A percentile compares a stretch with the other conserved stretches of the same genome.
Evolutionary conservation across 208 protist species (phyloP).

Genomic region (Acanthamoeba pearcei): DNA sequence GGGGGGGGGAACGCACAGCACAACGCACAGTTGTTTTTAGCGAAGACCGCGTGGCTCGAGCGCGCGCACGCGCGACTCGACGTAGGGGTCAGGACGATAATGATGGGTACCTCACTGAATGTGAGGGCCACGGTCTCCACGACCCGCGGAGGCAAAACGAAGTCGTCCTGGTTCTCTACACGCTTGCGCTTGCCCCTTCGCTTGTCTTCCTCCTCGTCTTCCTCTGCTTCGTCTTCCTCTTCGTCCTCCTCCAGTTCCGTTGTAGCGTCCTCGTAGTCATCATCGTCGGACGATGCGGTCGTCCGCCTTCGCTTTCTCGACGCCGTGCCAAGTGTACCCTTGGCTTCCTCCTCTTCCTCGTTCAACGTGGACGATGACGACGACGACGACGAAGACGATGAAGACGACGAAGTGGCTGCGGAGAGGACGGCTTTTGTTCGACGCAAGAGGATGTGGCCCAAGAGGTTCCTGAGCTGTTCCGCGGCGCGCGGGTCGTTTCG

Average conservation of each 20-base stretch:
- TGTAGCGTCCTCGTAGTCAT: background rate
- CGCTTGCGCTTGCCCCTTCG: no score
- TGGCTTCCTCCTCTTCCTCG: background rate
- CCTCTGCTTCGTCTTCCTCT: background rate
- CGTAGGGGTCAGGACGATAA: no score
- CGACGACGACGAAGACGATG: background rate
- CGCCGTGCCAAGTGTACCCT: background rate
- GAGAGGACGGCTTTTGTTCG: slow-evolving; percentile 11
- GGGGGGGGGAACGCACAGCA: no score
- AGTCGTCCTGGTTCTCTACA: background rate
- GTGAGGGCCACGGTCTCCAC: slow-evolving; percentile 5
- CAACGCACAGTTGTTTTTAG: no score
- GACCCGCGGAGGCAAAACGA: background rate
- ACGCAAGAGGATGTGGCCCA: background rate
- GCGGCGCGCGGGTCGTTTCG: background rate
- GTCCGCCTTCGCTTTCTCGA: background rate
- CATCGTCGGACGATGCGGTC: background rate
- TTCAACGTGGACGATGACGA: background rate
- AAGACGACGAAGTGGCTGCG: background rate
- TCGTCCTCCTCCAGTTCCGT: background rate
- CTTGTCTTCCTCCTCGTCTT: background rate
- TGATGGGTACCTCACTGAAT: background rate
- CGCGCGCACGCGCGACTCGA: no score
- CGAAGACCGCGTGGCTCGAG: no score
- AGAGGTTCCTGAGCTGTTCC: slow-evolving; percentile 1